These are phyloP conservation scores for Phialophora expanda DNA, from an alignment of 2,329 filamentous ascomycete genomes.

Conservation along the genomic window DNA sequence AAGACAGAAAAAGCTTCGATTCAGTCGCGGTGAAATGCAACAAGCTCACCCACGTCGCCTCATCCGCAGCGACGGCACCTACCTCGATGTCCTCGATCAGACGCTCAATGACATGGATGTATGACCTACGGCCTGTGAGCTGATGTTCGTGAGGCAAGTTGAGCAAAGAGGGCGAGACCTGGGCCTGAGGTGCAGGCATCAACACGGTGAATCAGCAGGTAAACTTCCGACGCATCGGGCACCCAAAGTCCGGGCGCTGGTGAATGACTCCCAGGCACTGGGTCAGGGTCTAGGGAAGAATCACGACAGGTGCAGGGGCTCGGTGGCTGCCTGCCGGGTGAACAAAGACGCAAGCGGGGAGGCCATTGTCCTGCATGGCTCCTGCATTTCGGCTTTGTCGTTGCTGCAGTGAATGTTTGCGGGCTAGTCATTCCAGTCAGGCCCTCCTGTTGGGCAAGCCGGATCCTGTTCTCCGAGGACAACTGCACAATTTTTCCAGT, in stretches of 20 bases:
- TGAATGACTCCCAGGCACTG: neutral
- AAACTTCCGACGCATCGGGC: neutral
- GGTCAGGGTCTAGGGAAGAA: neutral
- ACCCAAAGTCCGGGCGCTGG: neutral
- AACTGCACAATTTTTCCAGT: conserved; percentile 4
- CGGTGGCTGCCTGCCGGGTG: neutral
- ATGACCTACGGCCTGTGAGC: neutral
- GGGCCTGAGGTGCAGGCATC: too few relatives aligned
- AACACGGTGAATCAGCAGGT: neutral
- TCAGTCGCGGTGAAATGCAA: neutral
- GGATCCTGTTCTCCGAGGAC: conserved; percentile 3
- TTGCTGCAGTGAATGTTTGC: neutral
- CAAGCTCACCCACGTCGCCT: neutral
- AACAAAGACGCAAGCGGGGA: neutral
- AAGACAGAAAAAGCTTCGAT: conserved; percentile 19
- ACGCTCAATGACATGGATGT: neutral
- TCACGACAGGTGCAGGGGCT: neutral
- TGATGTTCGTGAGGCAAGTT: neutral
- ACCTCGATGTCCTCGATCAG: neutral
- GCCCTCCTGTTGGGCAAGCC: neutral
- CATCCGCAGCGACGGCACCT: neutral
- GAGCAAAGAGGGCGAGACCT: neutral
- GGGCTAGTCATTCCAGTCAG: neutral
- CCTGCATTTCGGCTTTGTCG: conserved; percentile 5
- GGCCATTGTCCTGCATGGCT: neutral